Percentiles rank a stretch among this genome's conserved stretches.
Conservation (phyloP, 306 rosid genomes). For the Oemleria cerasiformis region DNA sequence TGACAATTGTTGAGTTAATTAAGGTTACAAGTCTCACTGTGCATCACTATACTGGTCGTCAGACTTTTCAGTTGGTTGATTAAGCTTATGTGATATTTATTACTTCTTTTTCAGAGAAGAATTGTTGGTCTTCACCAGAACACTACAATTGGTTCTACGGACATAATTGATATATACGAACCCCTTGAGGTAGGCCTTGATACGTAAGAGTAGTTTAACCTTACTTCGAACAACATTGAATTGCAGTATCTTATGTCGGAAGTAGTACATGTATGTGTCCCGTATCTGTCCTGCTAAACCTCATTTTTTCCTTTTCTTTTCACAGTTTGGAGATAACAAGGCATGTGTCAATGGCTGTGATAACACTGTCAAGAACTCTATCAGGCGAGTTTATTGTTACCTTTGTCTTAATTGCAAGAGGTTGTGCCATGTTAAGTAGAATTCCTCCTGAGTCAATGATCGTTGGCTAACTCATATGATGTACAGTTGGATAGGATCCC, state of each 20-base stretch:
- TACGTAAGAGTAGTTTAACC: conserved; percentile 51
- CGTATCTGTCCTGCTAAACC: not conserved
- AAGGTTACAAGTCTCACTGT: conserved; percentile 46
- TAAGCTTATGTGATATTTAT: not conserved
- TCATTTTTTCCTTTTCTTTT: not conserved
- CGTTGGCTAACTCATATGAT: too few relatives aligned
- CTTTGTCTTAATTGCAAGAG: not conserved
- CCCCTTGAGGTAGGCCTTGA: conserved; percentile 99
- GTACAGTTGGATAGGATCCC: not conserved
- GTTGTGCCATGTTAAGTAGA: not conserved
- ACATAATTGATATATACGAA: conserved; percentile 92
- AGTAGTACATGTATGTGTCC: not conserved
- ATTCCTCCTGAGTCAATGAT: not conserved
- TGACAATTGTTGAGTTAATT: conserved; percentile 85
- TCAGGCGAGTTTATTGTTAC: conserved; percentile 52
- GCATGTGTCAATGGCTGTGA: conserved; percentile 85
- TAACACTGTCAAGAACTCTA: conserved; percentile 65
- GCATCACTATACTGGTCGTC: not conserved
- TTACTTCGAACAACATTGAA: not conserved
- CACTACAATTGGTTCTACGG: conserved; percentile 80
- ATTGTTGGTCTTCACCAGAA: conserved; percentile 90
- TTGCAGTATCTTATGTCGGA: not conserved
- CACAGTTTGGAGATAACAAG: conserved; percentile 83
- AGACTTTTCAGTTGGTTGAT: not conserved
- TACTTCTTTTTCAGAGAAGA: conserved; percentile 58